Evolutionary conservation across 1,139 yeast species (phyloP).

Genomic region (Hanseniaspora sp.): DNA sequence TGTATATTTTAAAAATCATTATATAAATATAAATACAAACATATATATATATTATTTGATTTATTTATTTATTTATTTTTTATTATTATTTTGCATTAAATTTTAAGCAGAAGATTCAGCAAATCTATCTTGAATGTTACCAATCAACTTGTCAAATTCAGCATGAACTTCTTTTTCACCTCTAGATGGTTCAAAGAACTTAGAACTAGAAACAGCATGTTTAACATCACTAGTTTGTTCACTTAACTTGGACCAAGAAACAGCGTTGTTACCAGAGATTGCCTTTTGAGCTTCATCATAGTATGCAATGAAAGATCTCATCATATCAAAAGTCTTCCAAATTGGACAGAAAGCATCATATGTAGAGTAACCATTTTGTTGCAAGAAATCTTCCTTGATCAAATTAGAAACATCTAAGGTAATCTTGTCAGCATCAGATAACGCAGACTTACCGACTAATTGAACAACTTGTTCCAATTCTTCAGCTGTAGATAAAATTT

Average conservation of each 20-base stretch:
- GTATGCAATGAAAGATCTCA: constrained; percentile 84
- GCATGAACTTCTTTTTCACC: constrained; percentile 71
- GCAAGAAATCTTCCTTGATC: constrained; percentile 94
- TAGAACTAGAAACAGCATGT: constrained; percentile 86
- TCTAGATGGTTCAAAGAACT: constrained; percentile 88
- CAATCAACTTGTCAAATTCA: constrained; percentile 66
- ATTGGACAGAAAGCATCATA: constrained; percentile 99
- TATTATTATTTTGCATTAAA: too few relatives aligned
- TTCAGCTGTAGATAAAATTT: constrained; percentile 90
- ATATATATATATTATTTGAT: not conserved
- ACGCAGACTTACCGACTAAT: constrained; percentile 95
- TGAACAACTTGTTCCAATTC: constrained; percentile 98
- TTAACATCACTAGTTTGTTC: constrained; percentile 83
- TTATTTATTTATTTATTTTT: too few relatives aligned
- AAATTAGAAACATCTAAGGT: constrained; percentile 84
- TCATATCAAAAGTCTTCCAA: constrained; percentile 98
- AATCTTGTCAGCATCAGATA: constrained; percentile 92
- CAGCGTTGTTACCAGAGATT: constrained; percentile 56
- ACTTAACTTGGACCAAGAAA: constrained; percentile 76
- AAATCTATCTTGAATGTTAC: constrained; percentile 75
- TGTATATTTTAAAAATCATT: too few relatives aligned
- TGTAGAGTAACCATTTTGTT: constrained; percentile 96
- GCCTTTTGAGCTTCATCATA: constrained; percentile 98
- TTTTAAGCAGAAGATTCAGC: constrained; percentile 84
- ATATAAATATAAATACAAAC: too few relatives aligned